phyloP scores from a whole-genome alignment of 2,329 filamentous ascomycete species.

The Shiraia bambusicola region DNA sequence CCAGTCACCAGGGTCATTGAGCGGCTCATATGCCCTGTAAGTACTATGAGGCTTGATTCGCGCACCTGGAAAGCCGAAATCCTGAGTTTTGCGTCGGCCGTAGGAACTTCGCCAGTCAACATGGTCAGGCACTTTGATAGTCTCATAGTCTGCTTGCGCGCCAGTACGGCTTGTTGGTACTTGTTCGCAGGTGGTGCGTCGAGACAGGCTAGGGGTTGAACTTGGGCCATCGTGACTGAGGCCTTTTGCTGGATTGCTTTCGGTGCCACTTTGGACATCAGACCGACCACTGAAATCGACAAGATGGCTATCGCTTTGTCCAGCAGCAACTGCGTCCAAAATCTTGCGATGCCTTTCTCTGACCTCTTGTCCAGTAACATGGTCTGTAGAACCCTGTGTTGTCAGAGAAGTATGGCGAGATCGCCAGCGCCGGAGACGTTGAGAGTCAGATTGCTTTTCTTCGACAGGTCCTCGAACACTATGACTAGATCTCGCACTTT shows the following conservation, averaged over 20 bases:
- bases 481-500: conserved; percentile 19
- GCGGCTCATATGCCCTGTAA: conserved; percentile 11
- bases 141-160: conserved; percentile 16
- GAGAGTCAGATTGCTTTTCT: not conserved
- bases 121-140: conserved; percentile 24
- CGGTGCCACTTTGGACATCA: conserved; percentile 4
- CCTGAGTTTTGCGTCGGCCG: conserved; percentile 33
- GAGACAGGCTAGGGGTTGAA: conserved; percentile 15
- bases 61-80: conserved; percentile 40
- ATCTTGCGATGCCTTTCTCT: conserved; percentile 9
- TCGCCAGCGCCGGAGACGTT: conserved; percentile 7
- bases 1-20: conserved; percentile 28
- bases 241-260: conserved; percentile 14
- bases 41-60: conserved; percentile 24
- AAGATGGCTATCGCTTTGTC: conserved; percentile 3
- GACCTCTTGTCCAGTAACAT: conserved; percentile 1
- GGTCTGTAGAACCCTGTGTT: conserved; percentile 5
- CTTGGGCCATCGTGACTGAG: conserved; percentile 30
- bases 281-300: conserved; percentile 12
- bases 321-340: conserved; percentile 2
- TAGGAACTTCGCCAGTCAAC: conserved; percentile 34
- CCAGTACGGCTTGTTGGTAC: conserved; percentile 12
- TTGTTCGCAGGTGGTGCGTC: conserved; percentile 3
- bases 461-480: conserved; percentile 25
- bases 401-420: conserved; percentile 15